Conservation (phyloP, 768 basidiomycete genomes). For the Leccinum subgranulosum region DNA sequence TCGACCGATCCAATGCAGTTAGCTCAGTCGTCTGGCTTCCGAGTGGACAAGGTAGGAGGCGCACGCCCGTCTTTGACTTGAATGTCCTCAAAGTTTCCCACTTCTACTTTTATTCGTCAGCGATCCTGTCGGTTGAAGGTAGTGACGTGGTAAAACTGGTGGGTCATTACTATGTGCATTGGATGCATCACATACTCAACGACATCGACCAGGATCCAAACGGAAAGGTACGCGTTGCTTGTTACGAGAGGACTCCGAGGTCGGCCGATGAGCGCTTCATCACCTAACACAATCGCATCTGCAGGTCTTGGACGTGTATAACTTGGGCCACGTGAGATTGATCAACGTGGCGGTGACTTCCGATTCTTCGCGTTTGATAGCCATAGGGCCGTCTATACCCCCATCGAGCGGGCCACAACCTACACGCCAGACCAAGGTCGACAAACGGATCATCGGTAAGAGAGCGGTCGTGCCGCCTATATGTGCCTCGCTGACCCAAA, state of each 20-base stretch:
- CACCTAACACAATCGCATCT: background rate
- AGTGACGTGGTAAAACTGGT: constrained; percentile 45
- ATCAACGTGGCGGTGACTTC: constrained; percentile 50
- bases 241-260: background rate
- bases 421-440: constrained; percentile 42
- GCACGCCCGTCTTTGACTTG: background rate
- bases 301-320: constrained; percentile 39
- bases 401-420: constrained; percentile 43
- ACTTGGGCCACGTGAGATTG: constrained; percentile 41
- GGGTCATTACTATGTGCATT: constrained; percentile 3
- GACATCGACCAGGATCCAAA: constrained; percentile 34
- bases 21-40: constrained; percentile 52
- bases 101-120: constrained; percentile 20
- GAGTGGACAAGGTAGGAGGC: constrained; percentile 38
- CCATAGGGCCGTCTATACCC: constrained; percentile 43
- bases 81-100: background rate
- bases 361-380: constrained; percentile 43
- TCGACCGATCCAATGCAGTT: constrained; percentile 43
- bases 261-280: background rate
- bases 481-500: constrained; percentile 1
- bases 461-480: background rate
- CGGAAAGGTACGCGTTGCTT: constrained; percentile 32
- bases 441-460: constrained; percentile 53
- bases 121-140: constrained; percentile 50
- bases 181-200: background rate